Percentiles rank a stretch among this genome's conserved stretches.
Conservation (phyloP, 495 filamentous ascomycete genomes). For the Wilcoxina mikolae region DNA sequence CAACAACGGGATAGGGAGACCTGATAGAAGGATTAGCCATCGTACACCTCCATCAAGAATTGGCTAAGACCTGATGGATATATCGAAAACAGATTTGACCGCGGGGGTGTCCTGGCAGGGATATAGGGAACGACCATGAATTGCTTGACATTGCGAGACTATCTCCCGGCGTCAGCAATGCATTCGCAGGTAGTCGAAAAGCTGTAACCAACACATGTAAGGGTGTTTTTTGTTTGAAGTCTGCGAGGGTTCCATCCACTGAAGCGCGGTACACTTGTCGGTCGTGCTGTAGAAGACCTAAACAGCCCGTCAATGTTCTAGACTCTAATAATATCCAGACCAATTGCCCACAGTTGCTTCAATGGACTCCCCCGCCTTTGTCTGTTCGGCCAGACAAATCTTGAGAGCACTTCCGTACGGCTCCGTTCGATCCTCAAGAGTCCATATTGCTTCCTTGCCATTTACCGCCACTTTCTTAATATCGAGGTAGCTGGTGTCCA, state of each 20-base stretch:
- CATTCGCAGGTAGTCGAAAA: constrained; percentile 2
- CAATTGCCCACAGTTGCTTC: constrained; percentile 38
- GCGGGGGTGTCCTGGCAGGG: constrained; percentile 96
- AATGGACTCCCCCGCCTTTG: constrained; percentile 36
- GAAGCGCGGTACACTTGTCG: constrained; percentile 72
- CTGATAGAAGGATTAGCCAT: too few relatives aligned
- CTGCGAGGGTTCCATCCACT: constrained; percentile 84
- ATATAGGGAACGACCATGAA: constrained; percentile 81
- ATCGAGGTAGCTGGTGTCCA: constrained; percentile 73
- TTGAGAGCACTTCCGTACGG: constrained; percentile 69
- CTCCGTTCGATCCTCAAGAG: constrained; percentile 48
- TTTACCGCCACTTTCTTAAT: constrained; percentile 53
- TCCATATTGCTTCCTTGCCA: constrained; percentile 47
- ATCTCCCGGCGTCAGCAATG: not conserved
- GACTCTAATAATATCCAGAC: not conserved
- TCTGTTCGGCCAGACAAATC: constrained; percentile 49
- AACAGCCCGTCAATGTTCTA: not conserved
- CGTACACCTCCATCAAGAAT: too few relatives aligned
- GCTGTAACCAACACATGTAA: constrained; percentile 73
- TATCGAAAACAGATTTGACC: constrained; percentile 78
- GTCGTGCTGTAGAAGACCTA: constrained; percentile 55
- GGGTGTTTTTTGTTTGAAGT: constrained; percentile 85
- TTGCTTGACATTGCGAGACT: constrained; percentile 94
- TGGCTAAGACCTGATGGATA: too few relatives aligned
- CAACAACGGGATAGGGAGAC: constrained; percentile 74